phyloP scores from a whole-genome alignment of 805 yeast genomes.

The Yarrowia sp. region DNA sequence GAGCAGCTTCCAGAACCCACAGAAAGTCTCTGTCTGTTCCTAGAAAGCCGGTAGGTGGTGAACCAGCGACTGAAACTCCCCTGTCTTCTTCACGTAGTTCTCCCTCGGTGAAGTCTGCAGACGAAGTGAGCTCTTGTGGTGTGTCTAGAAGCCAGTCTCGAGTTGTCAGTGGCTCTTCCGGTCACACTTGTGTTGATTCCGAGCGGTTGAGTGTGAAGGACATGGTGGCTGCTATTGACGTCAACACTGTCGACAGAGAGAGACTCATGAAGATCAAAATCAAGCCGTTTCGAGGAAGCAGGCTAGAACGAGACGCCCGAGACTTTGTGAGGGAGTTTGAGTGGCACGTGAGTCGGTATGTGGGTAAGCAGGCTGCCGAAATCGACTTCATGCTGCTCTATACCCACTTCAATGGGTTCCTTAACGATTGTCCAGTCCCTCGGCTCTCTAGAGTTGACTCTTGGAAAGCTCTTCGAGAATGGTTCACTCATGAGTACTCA shows the following conservation, averaged over 20 bases:
- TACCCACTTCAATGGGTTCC: neutral
- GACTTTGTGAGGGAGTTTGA: constrained; percentile 14
- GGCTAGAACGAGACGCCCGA: neutral
- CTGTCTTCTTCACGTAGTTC: no score
- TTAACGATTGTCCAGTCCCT: constrained; percentile 12
- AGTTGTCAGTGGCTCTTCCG: constrained; percentile 1
- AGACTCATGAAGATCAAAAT: neutral
- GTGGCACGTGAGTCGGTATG: neutral
- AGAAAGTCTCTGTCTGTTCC: no score
- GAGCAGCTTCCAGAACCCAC: no score
- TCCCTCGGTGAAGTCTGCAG: no score
- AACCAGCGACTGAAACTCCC: no score
- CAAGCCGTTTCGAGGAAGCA: neutral
- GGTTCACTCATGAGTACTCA: constrained; percentile 11
- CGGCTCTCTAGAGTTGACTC: neutral
- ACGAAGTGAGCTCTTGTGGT: no score
- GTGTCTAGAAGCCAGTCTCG: neutral
- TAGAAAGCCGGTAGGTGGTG: no score
- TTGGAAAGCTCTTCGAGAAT: neutral
- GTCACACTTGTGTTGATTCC: neutral
- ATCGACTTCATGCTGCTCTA: constrained; percentile 2
- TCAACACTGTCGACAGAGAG: neutral
- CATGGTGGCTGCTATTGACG: no score
- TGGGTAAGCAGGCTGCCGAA: neutral
- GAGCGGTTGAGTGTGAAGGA: no score